Evolutionary conservation across 306 rosid species (phyloP), one percentile per base, ranked within the genome.

Genomic region (Rosa persica): DNA sequence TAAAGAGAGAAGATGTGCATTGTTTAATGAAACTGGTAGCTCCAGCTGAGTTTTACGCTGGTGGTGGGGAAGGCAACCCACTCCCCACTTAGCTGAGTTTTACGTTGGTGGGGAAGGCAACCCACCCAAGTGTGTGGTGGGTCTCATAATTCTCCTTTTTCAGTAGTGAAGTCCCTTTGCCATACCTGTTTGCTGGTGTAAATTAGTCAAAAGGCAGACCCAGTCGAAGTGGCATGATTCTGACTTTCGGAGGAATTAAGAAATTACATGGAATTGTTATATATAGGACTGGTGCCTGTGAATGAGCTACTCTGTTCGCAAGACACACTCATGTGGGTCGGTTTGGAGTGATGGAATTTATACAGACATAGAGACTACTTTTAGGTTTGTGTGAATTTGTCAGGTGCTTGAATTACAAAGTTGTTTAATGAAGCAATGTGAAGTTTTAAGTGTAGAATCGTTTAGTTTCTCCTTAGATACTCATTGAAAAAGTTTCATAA

Each of bases 11-110:
- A 42, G 25, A 40, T 67, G 51, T n/a, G 62, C 38, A 27, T 27
- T 75, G 62, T 25, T 49, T 68, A 10, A 66, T 76, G 54, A 60
- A 76, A 3, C 46, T 71, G 61, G 25, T 72, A 67, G 12, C 66
- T 55, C 44, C 62, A 25, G 46, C 72, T 6, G 76, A 58, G 74
- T 57, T 74, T 68, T 19, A 54, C 57, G 9, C 5, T 30, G 42
- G 42, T 44, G 62, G 57, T 54, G 76, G 57, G 49, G 60, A 38
- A 6, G 67, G 57, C 0, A 22, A 20, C 43, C 9, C 17, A 57
- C 23, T 8, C 2, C 43, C 13, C 17, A 57, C 23, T 8, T 1
- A 30, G 34, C 34, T 30, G 34, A 30, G 34, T 1, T 47, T 68
- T 51, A 51, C 58, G 9, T 3, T 44, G 62, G 57, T 54, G 76